Percentiles rank a stretch among this genome's conserved stretches.
These are phyloP conservation scores for Blastocystis sp. DNA, from an alignment of 352 stramenopile genomes.

Conservation along the genomic window DNA sequence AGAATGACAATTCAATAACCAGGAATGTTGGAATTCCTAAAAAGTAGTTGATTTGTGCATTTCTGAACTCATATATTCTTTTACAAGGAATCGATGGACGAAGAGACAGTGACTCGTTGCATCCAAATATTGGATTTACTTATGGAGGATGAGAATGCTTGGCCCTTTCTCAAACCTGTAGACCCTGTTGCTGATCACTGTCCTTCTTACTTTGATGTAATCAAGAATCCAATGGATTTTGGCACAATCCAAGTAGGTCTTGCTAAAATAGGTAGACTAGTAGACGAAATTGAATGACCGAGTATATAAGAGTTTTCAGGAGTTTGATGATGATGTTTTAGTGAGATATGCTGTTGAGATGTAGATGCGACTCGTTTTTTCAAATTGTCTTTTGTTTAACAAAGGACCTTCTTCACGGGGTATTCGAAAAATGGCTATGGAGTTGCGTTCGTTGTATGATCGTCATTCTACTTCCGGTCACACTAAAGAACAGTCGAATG, in stretches of 20 bases:
- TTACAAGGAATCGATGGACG: background rate
- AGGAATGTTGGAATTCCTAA: too few species aligned
- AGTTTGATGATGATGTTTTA: constrained; percentile 28
- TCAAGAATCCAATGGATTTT: constrained; percentile 68
- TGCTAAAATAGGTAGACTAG: background rate
- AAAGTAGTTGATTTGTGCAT: too few species aligned
- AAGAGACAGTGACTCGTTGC: background rate
- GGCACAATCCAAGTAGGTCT: background rate
- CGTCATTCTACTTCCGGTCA: background rate
- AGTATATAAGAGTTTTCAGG: background rate
- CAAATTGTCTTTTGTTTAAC: constrained; percentile 60
- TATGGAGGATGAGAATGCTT: constrained; percentile 51
- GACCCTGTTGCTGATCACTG: constrained; percentile 74
- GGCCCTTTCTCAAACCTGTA: constrained; percentile 73
- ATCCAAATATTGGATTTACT: background rate
- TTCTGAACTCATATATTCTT: too few species aligned
- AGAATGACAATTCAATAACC: too few species aligned
- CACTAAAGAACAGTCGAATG: background rate
- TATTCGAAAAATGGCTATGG: constrained; percentile 50
- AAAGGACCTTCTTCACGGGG: background rate
- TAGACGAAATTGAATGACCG: constrained; percentile 11
- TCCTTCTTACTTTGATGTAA: constrained; percentile 76
- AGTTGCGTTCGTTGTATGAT: background rate
- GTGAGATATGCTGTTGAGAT: background rate
- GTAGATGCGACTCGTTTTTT: constrained; percentile 57